Percentiles rank a stretch among this genome's conserved stretches.
Conservation (phyloP, 2,329 filamentous ascomycete species). For the Claviceps capensis region DNA sequence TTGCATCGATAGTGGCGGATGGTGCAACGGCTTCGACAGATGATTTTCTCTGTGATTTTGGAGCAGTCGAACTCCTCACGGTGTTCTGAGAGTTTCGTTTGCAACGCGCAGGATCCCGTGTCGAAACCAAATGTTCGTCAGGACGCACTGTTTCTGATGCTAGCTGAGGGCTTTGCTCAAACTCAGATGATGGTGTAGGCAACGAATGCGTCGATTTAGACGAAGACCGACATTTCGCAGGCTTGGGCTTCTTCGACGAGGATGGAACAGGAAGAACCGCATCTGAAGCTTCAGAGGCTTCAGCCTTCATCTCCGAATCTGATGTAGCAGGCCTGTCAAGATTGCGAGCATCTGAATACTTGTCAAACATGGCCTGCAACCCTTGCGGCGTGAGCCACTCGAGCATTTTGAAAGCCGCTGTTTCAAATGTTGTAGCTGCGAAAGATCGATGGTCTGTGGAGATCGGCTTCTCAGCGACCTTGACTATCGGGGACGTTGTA, state of each 20-base stretch:
- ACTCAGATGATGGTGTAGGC: background rate
- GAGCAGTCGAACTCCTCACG: constrained; percentile 8
- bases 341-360: constrained; percentile 12
- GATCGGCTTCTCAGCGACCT: constrained; percentile 30
- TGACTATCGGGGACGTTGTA: constrained; percentile 16
- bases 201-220: constrained; percentile 1
- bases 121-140: constrained; percentile 4
- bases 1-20: constrained; percentile 15
- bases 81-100: constrained; percentile 11
- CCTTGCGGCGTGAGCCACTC: constrained; percentile 53
- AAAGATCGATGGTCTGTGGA: constrained; percentile 47
- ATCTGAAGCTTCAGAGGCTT: background rate
- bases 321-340: constrained; percentile 5
- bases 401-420: constrained; percentile 54
- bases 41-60: constrained; percentile 17
- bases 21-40: constrained; percentile 19
- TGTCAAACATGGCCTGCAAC: constrained; percentile 34
- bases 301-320: background rate
- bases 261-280: background rate
- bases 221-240: background rate
- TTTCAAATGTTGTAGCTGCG: constrained; percentile 49
- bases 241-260: background rate
- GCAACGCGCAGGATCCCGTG: constrained; percentile 4
- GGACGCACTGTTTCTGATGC: background rate
- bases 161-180: background rate